These are phyloP conservation scores for Cocos nucifera DNA, from an alignment of 176 grass and related monocot species.

Conservation along the genomic window DNA sequence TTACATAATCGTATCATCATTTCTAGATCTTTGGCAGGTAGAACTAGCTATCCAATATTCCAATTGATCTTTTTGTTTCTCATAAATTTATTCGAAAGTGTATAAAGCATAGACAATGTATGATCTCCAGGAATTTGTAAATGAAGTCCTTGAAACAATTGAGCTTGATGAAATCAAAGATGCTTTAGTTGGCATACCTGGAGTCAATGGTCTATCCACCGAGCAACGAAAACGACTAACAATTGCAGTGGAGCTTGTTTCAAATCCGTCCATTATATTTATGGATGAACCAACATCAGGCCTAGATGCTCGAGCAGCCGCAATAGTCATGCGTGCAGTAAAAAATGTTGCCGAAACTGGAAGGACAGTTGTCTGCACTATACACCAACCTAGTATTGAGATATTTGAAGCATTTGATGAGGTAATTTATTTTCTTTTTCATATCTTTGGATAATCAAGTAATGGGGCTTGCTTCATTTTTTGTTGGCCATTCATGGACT, in stretches of 20 bases:
- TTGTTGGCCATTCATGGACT: no score
- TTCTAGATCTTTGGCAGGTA: no score
- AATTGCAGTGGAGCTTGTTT: slow-evolving; percentile 65
- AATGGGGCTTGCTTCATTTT: no score
- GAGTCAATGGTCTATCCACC: slow-evolving; percentile 46
- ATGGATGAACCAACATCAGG: slow-evolving; percentile 84
- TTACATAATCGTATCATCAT: no score
- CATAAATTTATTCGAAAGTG: no score
- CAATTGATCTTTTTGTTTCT: neutral
- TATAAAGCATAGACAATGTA: neutral
- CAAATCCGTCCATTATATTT: slow-evolving; percentile 69
- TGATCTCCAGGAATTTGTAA: slow-evolving; percentile 48
- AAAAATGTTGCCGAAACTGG: slow-evolving; percentile 69
- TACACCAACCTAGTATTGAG: slow-evolving; percentile 67
- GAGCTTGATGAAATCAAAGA: slow-evolving; percentile 62
- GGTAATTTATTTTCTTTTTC: slow-evolving; percentile 22
- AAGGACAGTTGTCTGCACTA: slow-evolving; percentile 70
- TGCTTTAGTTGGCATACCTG: slow-evolving; percentile 50
- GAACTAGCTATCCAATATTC: no score
- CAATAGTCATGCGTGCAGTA: slow-evolving; percentile 66
- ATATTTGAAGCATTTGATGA: slow-evolving; percentile 83
- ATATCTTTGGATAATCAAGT: no score
- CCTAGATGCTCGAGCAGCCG: slow-evolving; percentile 53
- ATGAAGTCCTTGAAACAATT: slow-evolving; percentile 72
- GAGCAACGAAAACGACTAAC: slow-evolving; percentile 69